Percentiles rank a stretch among this genome's conserved stretches.
Evolutionary conservation across 192 early-diverging fungal genomes (phyloP).

Genomic region (Dissophora ornata): DNA sequence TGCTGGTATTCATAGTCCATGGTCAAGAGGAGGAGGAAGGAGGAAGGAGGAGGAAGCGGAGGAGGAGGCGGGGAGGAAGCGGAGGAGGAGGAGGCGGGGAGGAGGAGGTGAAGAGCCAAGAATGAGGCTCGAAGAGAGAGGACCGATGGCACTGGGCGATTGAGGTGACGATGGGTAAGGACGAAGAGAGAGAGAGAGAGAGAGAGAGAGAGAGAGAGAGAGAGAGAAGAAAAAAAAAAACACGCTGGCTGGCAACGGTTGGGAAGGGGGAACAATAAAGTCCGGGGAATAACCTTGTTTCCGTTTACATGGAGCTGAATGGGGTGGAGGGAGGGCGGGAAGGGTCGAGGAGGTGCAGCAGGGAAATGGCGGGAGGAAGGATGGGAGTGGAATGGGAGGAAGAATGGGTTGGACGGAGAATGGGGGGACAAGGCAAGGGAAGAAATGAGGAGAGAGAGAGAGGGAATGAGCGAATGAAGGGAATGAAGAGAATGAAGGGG

Average conservation of each 20-base stretch:
- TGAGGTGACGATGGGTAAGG: not conserved
- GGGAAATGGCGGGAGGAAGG: conserved; percentile 2
- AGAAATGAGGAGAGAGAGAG: not conserved
- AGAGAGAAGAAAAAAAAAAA: not conserved
- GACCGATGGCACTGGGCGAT: not conserved
- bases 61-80: not conserved
- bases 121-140: conserved; percentile 2
- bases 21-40: not conserved
- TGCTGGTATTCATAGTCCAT: conserved; percentile 39
- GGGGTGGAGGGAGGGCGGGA: not conserved
- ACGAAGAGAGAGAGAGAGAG: not conserved
- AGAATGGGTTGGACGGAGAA: not conserved
- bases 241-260: too few species aligned
- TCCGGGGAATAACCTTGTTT: not conserved
- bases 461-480: not conserved
- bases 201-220: not conserved
- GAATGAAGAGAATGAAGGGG: not conserved
- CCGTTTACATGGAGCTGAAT: not conserved
- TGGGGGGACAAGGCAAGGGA: not conserved
- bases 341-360: not conserved
- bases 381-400: not conserved
- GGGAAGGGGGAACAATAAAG: not conserved
- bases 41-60: not conserved
- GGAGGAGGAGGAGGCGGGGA: too few species aligned
- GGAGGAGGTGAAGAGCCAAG: not conserved